Conservation (phyloP, 805 yeast species). For the Ogataea philodendri region DNA sequence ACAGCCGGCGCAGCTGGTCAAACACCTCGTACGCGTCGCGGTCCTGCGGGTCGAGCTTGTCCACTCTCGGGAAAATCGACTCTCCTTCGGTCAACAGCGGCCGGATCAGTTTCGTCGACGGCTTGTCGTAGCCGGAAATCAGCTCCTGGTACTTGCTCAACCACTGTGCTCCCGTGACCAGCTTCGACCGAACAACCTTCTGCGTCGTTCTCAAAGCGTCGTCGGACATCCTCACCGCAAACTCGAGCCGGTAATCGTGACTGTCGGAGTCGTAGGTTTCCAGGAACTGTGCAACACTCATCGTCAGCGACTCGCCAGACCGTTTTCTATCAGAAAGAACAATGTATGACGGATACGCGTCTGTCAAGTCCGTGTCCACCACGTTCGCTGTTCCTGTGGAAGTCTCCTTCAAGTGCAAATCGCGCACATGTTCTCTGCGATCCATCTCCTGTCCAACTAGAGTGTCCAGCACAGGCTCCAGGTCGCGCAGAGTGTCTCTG, state of each 20-base stretch:
- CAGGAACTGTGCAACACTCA: slow-evolving; percentile 35
- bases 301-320: slow-evolving; percentile 31
- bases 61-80: slow-evolving; percentile 34
- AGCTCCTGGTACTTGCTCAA: slow-evolving; percentile 40
- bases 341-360: slow-evolving; percentile 55
- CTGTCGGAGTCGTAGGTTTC: slow-evolving; percentile 16
- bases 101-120: slow-evolving; percentile 46
- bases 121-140: slow-evolving; percentile 41
- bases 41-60: slow-evolving; percentile 7
- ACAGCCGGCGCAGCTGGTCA: slow-evolving; percentile 38
- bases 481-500: slow-evolving; percentile 34
- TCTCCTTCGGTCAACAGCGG: slow-evolving; percentile 55
- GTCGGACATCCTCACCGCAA: slow-evolving; percentile 51
- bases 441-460: slow-evolving; percentile 44
- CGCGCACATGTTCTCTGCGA: slow-evolving; percentile 39
- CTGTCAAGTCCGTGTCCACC: slow-evolving; percentile 52
- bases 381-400: slow-evolving; percentile 25
- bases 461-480: slow-evolving; percentile 35
- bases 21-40: slow-evolving; percentile 22
- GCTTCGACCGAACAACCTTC: slow-evolving; percentile 38
- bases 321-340: slow-evolving; percentile 31
- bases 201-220: slow-evolving; percentile 44
- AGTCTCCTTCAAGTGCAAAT: slow-evolving; percentile 35
- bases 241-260: slow-evolving; percentile 36
- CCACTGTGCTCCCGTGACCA: slow-evolving; percentile 55